Conservation (phyloP, 495 filamentous ascomycete genomes). For the Aspergillus campestris region DNA sequence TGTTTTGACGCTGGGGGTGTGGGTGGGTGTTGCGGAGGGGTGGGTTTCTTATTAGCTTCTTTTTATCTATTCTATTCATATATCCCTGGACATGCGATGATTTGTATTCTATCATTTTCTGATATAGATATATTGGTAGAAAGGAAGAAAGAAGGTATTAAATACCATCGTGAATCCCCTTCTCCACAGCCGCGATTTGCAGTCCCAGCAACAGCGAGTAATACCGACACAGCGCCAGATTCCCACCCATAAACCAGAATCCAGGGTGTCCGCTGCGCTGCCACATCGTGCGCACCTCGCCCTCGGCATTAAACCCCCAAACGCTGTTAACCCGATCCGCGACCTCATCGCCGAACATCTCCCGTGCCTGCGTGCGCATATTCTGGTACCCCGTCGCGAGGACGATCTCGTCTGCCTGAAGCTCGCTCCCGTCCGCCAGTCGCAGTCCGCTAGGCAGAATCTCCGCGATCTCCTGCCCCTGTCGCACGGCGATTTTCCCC, state of each 20-base stretch:
- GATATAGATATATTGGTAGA: too few relatives aligned
- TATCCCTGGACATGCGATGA: too few relatives aligned
- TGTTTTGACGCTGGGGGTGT: conserved; percentile 27
- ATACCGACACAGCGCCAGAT: conserved; percentile 65
- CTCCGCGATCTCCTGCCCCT: conserved; percentile 55
- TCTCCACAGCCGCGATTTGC: conserved; percentile 64
- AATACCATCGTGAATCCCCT: conserved; percentile 36
- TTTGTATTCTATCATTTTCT: neutral
- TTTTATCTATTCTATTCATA: neutral
- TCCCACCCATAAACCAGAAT: conserved; percentile 81
- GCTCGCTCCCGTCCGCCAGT: conserved; percentile 56
- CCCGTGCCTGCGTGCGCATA: conserved; percentile 54
- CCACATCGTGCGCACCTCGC: conserved; percentile 70
- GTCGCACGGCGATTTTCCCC: conserved; percentile 69
- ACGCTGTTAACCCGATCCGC: conserved; percentile 58
- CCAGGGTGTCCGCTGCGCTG: conserved; percentile 60
- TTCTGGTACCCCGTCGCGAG: conserved; percentile 80
- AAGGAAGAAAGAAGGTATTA: too few relatives aligned
- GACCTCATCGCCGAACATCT: conserved; percentile 63
- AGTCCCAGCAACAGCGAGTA: conserved; percentile 64
- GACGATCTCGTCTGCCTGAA: conserved; percentile 73
- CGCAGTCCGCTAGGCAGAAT: conserved; percentile 51
- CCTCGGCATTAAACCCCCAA: conserved; percentile 74
- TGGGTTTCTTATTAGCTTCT: conserved; percentile 13
- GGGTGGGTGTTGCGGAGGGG: conserved; percentile 25